A percentile compares a stretch with the other conserved stretches of the same genome.
Evolutionary conservation across 2,329 filamentous ascomycete species (phyloP).

Genomic region (Aureobasidium melanogenum): DNA sequence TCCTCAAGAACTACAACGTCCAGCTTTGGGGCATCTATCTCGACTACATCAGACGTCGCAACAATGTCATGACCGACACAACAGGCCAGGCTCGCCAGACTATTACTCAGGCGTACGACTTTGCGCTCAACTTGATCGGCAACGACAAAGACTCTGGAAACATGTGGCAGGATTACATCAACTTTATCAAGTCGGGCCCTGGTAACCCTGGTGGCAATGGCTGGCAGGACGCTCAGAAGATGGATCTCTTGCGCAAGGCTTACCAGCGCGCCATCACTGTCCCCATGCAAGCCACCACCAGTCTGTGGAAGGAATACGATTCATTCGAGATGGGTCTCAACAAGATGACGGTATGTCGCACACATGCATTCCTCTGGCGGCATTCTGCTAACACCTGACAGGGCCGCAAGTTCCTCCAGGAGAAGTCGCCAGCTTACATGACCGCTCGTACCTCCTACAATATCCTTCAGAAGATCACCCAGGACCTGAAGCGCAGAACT

Average conservation of each 20-base stretch:
- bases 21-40: constrained; percentile 88
- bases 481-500: constrained; percentile 65
- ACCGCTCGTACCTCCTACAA: constrained; percentile 86
- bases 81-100: constrained; percentile 67
- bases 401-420: constrained; percentile 91
- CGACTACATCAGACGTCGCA: constrained; percentile 85
- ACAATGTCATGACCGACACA: constrained; percentile 75
- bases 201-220: constrained; percentile 69
- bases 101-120: constrained; percentile 81
- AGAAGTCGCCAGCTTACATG: constrained; percentile 90
- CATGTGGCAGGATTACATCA: constrained; percentile 91
- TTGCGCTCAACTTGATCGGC: constrained; percentile 81
- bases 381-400: constrained; percentile 29
- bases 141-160: constrained; percentile 82
- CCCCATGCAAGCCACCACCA: constrained; percentile 73
- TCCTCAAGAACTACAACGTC: constrained; percentile 72
- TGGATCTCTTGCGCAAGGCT: constrained; percentile 83
- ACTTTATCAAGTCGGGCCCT: constrained; percentile 82
- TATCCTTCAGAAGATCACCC: constrained; percentile 80
- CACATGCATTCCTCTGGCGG: constrained; percentile 15
- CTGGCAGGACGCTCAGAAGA: constrained; percentile 98
- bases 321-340: constrained; percentile 91
- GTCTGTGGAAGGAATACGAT: constrained; percentile 95
- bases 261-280: constrained; percentile 86
- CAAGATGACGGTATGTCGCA: constrained; percentile 66